A percentile compares a stretch with the other conserved stretches of the same genome.
Evolutionary conservation across 805 yeast genomes (phyloP).

Genomic region (Candida gorgasii): DNA sequence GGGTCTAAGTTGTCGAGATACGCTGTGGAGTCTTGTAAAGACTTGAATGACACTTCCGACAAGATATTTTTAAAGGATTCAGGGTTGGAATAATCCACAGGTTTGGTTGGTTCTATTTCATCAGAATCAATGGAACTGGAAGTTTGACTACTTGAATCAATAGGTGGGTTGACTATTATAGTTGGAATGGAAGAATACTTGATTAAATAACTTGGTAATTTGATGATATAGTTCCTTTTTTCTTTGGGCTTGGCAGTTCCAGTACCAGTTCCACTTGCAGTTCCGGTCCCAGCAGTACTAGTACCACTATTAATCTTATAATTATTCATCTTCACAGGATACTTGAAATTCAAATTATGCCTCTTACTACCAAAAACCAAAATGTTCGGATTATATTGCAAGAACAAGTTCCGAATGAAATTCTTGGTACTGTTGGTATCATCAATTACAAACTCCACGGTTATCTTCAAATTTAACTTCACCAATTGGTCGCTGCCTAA

Average conservation of each 20-base stretch:
- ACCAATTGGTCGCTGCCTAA: slow-evolving; percentile 14
- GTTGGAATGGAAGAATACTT: slow-evolving; percentile 43
- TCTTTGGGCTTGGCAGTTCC: slow-evolving; percentile 2
- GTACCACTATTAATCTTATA: not conserved
- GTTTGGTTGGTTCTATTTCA: not conserved
- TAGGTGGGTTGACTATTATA: slow-evolving; percentile 25
- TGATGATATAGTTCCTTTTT: slow-evolving; percentile 29
- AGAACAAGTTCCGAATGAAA: slow-evolving; percentile 36
- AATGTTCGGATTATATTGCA: slow-evolving; percentile 44
- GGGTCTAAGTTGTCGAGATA: slow-evolving; percentile 2
- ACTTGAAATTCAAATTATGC: slow-evolving; percentile 44
- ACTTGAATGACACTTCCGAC: slow-evolving; percentile 4
- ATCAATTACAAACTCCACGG: slow-evolving; percentile 39
- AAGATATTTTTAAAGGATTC: slow-evolving; percentile 8
- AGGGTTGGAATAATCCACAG: slow-evolving; percentile 4
- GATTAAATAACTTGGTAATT: slow-evolving; percentile 37
- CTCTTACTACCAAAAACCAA: slow-evolving; percentile 38
- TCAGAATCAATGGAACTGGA: slow-evolving; percentile 1
- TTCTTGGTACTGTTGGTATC: slow-evolving; percentile 28
- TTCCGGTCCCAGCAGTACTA: not conserved
- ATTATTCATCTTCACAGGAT: slow-evolving; percentile 29
- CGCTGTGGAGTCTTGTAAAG: slow-evolving; percentile 1
- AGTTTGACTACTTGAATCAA: not conserved
- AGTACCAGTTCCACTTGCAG: not conserved
- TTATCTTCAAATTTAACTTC: slow-evolving; percentile 33